These are phyloP conservation scores for Tephrocybe sp. DNA, from an alignment of 768 basidiomycete species.

Conservation along the genomic window DNA sequence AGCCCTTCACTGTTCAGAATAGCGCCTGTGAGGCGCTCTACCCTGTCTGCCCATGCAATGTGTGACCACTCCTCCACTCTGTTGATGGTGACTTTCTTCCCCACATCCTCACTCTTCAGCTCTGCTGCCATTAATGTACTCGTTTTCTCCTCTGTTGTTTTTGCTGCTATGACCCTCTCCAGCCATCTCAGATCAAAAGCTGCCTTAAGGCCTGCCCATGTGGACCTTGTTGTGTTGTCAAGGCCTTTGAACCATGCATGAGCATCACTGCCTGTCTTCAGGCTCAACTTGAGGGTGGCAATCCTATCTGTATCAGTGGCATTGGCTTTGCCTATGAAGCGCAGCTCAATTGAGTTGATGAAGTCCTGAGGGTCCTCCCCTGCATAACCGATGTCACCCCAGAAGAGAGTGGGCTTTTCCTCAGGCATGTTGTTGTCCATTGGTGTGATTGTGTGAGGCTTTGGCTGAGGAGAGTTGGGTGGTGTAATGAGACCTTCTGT, in stretches of 20 bases:
- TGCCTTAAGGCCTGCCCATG: conserved; percentile 8
- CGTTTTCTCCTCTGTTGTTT: conserved; percentile 6
- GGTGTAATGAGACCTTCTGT: background rate
- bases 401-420: conserved; percentile 2
- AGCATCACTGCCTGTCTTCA: conserved; percentile 13
- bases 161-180: conserved; percentile 7
- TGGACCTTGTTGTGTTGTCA: conserved; percentile 1
- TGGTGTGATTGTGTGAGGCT: background rate
- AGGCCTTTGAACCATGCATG: conserved; percentile 16
- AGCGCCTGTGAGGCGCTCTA: conserved; percentile 14
- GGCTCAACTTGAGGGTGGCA: conserved; percentile 1
- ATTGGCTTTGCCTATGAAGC: background rate
- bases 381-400: background rate
- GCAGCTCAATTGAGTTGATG: conserved; percentile 14
- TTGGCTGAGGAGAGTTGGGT: background rate
- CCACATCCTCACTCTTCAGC: conserved; percentile 14
- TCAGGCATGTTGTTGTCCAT: background rate
- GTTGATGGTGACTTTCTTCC: conserved; percentile 14
- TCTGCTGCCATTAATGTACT: conserved; percentile 7
- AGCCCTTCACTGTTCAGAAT: conserved; percentile 16
- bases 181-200: conserved; percentile 22
- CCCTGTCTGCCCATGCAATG: conserved; percentile 22
- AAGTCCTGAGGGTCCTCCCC: conserved; percentile 22
- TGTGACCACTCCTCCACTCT: conserved; percentile 21
- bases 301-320: conserved; percentile 13